phyloP scores from a whole-genome alignment of 73 alveolate species.

The Tetrahymena thermophila region DNA sequence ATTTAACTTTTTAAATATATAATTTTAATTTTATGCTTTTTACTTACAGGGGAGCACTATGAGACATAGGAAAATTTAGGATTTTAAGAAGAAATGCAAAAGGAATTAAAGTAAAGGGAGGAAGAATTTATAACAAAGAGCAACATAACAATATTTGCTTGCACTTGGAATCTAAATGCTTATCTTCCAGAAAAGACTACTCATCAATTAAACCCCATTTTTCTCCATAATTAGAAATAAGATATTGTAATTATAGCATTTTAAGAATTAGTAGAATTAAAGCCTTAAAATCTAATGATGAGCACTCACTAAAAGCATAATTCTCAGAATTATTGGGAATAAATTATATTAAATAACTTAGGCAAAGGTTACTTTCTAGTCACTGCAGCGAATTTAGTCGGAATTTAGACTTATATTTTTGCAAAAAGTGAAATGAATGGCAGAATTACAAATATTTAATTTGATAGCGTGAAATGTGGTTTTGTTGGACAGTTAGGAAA shows the following conservation, averaged over 20 bases:
- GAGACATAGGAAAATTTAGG: neutral
- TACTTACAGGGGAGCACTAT: neutral
- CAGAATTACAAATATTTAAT: conserved; percentile 31
- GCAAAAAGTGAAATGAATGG: conserved; percentile 43
- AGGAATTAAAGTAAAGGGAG: neutral
- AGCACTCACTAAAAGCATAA: neutral
- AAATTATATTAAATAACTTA: neutral
- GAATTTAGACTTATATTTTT: conserved; percentile 57
- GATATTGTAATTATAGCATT: conserved; percentile 16
- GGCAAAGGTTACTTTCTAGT: conserved; percentile 42
- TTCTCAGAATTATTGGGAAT: conserved; percentile 2
- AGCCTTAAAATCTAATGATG: conserved; percentile 6
- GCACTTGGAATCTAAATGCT: neutral
- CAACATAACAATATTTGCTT: neutral
- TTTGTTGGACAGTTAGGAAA: conserved; percentile 85
- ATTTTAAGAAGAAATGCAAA: neutral
- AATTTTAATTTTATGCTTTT: no score
- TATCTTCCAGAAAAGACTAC: neutral
- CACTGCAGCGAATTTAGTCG: conserved; percentile 53
- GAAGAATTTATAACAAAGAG: neutral
- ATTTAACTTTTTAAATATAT: no score
- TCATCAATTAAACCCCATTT: neutral
- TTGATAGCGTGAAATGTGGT: conserved; percentile 76
- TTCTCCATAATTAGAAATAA: neutral
- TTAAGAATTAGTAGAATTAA: conserved; percentile 20